Conservation (phyloP, 2,329 filamentous ascomycete species). For the Ceratocystis albifundus region DNA sequence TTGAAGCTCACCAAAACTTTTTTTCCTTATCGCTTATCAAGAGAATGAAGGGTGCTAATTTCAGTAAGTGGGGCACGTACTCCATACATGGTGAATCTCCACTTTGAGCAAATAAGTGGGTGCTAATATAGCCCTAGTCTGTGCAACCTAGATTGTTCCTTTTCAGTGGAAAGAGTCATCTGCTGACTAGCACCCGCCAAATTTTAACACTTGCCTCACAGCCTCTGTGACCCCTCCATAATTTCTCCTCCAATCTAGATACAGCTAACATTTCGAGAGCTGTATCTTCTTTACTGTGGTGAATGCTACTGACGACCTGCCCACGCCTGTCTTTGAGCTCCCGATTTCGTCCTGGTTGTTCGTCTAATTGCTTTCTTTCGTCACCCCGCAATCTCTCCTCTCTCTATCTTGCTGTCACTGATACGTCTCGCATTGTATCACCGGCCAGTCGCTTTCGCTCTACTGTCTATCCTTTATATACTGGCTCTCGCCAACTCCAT, state of each 20-base stretch:
- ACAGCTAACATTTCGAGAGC: conserved; percentile 16
- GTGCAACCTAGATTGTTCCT: background rate
- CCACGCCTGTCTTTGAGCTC: conserved; percentile 8
- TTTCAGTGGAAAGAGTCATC: conserved; percentile 9
- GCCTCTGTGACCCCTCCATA: conserved; percentile 2
- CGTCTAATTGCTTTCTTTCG: background rate
- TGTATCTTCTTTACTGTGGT: conserved; percentile 13
- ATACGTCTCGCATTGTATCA: background rate
- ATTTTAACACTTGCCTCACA: conserved; percentile 15
- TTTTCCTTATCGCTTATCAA: conserved; percentile 22
- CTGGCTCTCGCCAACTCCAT: background rate
- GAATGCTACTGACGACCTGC: conserved; percentile 16
- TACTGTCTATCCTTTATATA: background rate
- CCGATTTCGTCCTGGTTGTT: background rate
- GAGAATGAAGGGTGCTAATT: background rate
- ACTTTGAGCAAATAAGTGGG: background rate
- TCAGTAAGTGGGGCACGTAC: background rate
- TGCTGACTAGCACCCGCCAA: conserved; percentile 6
- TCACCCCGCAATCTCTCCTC: conserved; percentile 8
- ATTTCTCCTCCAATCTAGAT: background rate
- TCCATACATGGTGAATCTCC: background rate
- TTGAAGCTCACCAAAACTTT: conserved; percentile 18
- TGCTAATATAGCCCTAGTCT: conserved; percentile 13
- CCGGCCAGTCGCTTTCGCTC: conserved; percentile 3
- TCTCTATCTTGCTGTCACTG: background rate